Base-by-base conservation (phyloP, 495 filamentous ascomycete genomes). In the Copromyces sp. region DNA sequence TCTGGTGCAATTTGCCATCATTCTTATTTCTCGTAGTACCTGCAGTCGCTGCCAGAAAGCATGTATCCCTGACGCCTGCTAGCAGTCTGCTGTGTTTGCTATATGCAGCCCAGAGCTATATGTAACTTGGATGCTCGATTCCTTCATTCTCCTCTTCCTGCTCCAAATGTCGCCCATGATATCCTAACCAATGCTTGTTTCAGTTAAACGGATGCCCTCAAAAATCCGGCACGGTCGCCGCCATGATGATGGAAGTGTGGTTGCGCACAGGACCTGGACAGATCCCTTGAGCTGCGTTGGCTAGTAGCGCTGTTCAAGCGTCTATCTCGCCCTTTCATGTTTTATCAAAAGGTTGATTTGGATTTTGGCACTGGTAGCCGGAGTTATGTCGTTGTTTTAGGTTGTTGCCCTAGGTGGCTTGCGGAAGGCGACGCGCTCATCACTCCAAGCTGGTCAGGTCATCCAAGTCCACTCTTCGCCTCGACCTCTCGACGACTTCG, bases 401-500 rank as follows among this genome's bases (percentile, higher is more conserved):
- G 35, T 7, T n/a, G 9, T 73, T 68, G 65, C 11, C 24, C 61
- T 69, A 35, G 16, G 4, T 32, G 53, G 24, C 53, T 11, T 35
- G 11, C 29, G 11, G 24, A 61, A 16, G 53, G 12, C 29, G 24
- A 35, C 53, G 42, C 24, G 40, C 39, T 32, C 53, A 17, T 82
- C 76, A 88, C 73, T 88, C 86, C 75, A 88, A 44, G 74, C 84
- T 87, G 5, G 84, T 83, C 45, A 86, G 73, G 71, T 87, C 85
- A 47, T 84, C 79, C 39, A 85, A 73, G 32, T 71, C 73, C 69
- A 78, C 75, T 73, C 80, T 73, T 71, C 78, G 71, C 76, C 76
- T 81, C 73, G 77, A 75, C 74, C 79, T 81, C 1, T 83, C 82
- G 9, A 82, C 80, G 39, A 83, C 81, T 71, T 87, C 86, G 70